Percentiles rank a stretch among this genome's conserved stretches.
phyloP scores from a whole-genome alignment of 331 rosid species.

The Arachis monticola region DNA sequence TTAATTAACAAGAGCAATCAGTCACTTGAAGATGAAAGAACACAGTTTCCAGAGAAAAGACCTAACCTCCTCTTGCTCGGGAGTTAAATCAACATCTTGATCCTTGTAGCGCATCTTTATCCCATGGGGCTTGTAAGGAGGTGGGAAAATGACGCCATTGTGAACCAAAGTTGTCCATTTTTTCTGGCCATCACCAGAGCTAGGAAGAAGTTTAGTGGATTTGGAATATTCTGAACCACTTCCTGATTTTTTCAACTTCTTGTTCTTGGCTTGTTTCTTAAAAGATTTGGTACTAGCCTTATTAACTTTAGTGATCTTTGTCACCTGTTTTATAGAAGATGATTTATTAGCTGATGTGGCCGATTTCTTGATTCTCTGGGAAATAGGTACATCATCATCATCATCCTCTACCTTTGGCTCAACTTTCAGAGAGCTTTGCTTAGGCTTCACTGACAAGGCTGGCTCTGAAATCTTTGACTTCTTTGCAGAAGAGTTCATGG shows the following conservation, averaged over 20 bases:
- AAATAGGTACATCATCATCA: constrained; percentile 65
- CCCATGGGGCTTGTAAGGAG: constrained; percentile 78
- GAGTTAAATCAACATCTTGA: constrained; percentile 76
- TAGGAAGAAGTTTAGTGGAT: constrained; percentile 73
- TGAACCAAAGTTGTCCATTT: constrained; percentile 93
- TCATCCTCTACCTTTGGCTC: constrained; percentile 62
- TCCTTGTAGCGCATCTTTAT: constrained; percentile 80
- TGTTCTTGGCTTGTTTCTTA: constrained; percentile 61
- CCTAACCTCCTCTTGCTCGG: constrained; percentile 89
- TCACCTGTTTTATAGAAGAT: constrained; percentile 39
- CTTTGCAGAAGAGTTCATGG: constrained; percentile 53
- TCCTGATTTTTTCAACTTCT: constrained; percentile 51
- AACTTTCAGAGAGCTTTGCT: constrained; percentile 50
- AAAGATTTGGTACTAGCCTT: constrained; percentile 55
- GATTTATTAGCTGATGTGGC: constrained; percentile 50
- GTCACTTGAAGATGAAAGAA: background rate
- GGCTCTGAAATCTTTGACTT: constrained; percentile 63
- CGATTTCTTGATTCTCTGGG: constrained; percentile 63
- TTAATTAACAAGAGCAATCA: constrained; percentile 6
- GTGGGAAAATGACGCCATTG: constrained; percentile 96
- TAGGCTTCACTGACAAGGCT: constrained; percentile 51
- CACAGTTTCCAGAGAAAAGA: constrained; percentile 29
- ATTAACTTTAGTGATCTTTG: constrained; percentile 48
- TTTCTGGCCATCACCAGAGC: constrained; percentile 96
- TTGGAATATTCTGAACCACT: constrained; percentile 72